phyloP scores from a whole-genome alignment of 306 rosid species.

The Quillaja saponaria region DNA sequence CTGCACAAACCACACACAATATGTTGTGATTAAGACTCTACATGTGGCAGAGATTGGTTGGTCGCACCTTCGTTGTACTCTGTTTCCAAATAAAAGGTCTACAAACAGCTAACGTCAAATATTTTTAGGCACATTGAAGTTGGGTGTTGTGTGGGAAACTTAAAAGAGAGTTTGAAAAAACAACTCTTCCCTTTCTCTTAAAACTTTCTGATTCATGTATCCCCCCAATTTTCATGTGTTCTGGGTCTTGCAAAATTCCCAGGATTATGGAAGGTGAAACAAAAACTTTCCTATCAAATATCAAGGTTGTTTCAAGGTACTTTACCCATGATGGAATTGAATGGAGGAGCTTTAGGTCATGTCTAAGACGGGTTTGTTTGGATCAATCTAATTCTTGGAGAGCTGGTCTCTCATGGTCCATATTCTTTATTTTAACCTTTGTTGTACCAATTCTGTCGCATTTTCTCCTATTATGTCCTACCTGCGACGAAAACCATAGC shows the following conservation, averaged over 20 bases:
- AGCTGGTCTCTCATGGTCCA: constrained; percentile 59
- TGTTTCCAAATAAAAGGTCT: too few relatives aligned
- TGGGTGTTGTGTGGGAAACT: too few relatives aligned
- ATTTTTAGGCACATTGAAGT: too few relatives aligned
- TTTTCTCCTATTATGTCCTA: constrained; percentile 60
- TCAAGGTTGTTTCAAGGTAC: constrained; percentile 1
- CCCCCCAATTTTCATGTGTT: constrained; percentile 29
- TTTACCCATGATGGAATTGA: constrained; percentile 39
- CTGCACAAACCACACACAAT: too few relatives aligned
- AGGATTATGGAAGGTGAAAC: constrained; percentile 57
- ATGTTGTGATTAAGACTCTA: too few relatives aligned
- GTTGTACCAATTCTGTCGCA: constrained; percentile 64
- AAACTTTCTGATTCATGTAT: neutral
- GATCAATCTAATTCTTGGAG: constrained; percentile 61
- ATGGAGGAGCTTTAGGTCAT: constrained; percentile 46
- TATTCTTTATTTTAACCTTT: constrained; percentile 53
- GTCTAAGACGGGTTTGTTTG: constrained; percentile 63
- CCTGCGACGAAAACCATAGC: constrained; percentile 64
- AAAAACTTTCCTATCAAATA: constrained; percentile 16
- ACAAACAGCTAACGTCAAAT: too few relatives aligned
- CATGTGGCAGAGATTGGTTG: too few relatives aligned
- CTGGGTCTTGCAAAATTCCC: constrained; percentile 16
- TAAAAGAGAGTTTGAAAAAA: too few relatives aligned
- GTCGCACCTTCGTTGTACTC: too few relatives aligned
- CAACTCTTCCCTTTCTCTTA: neutral